phyloP scores from a whole-genome alignment of 2,329 filamentous ascomycete species.

The Microdochium bolleyi region DNA sequence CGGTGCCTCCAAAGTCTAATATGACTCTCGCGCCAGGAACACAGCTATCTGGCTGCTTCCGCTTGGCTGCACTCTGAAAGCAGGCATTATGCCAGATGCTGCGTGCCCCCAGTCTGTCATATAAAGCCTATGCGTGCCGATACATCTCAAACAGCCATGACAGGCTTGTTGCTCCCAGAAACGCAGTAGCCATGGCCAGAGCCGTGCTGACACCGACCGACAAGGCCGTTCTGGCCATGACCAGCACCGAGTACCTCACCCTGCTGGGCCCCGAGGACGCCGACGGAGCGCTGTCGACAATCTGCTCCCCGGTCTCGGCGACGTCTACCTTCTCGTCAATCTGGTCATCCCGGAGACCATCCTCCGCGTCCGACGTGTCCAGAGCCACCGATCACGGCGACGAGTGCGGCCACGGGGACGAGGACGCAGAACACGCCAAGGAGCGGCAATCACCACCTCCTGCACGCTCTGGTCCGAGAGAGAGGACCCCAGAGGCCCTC shows the following conservation, averaged over 20 bases:
- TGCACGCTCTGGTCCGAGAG: background rate
- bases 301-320: background rate
- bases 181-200: background rate
- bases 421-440: background rate
- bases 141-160: no score
- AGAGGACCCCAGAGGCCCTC: background rate
- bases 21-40: background rate
- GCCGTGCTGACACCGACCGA: background rate
- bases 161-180: background rate
- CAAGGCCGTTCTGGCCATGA: background rate
- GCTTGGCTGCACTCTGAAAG: background rate
- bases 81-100: no score
- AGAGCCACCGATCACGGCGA: background rate
- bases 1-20: background rate
- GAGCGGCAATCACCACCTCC: background rate
- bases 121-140: no score
- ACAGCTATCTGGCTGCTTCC: background rate
- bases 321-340: background rate
- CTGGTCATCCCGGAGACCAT: background rate
- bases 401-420: background rate
- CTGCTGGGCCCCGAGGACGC: background rate
- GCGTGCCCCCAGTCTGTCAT: no score
- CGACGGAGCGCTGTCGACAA: background rate
- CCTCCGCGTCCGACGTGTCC: background rate
- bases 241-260: background rate